These are phyloP conservation scores for Sequoia sempervirens DNA, from an alignment of 75 land plant species.

Conservation along the genomic window DNA sequence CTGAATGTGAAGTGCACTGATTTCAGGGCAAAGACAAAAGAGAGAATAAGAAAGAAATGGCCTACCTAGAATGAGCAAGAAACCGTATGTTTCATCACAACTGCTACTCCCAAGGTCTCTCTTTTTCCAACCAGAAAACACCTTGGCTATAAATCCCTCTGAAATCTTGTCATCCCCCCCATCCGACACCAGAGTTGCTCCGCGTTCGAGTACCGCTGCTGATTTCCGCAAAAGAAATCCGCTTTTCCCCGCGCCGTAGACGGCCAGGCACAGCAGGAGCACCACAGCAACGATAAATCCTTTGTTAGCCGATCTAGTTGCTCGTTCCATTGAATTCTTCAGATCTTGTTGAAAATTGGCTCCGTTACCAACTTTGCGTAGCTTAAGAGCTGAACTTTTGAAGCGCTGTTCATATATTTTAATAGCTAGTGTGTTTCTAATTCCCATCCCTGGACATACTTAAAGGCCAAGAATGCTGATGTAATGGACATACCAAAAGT, in stretches of 20 bases:
- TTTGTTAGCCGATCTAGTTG: neutral
- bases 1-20: too few relatives aligned
- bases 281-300: neutral
- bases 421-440: too few relatives aligned
- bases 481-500: too few relatives aligned
- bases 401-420: too few relatives aligned
- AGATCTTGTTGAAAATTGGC: neutral
- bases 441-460: too few relatives aligned
- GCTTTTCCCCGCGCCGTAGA: neutral
- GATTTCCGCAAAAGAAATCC: neutral
- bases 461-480: neutral
- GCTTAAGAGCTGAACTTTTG: too few relatives aligned
- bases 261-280: neutral
- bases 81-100: conserved; percentile 74
- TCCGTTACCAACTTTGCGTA: too few relatives aligned
- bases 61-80: too few relatives aligned
- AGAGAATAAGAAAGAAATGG: too few relatives aligned
- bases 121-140: neutral
- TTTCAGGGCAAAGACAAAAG: too few relatives aligned
- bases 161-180: neutral
- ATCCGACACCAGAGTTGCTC: neutral
- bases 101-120: neutral
- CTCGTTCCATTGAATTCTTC: neutral
- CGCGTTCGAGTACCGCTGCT: neutral
- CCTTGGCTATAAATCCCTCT: neutral